Percentiles rank a stretch among this genome's conserved stretches.
Evolutionary conservation across 176 grass and related monocot genomes (phyloP).

Genomic region (Lolium rigidum): DNA sequence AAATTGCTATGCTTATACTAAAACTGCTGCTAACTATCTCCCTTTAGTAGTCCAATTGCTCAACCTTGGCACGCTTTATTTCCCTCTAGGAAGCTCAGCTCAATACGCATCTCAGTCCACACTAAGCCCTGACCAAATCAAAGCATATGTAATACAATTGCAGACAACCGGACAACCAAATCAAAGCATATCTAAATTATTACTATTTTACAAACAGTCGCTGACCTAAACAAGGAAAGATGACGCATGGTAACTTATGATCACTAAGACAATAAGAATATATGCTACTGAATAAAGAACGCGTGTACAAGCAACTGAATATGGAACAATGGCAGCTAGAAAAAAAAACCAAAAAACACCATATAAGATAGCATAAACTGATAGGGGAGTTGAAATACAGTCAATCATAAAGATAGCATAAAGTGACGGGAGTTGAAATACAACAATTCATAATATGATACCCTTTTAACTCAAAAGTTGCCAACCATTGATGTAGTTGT

Average conservation of each 20-base stretch:
- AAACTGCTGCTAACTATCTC: not conserved
- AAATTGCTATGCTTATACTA: not conserved
- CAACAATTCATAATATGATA: not conserved
- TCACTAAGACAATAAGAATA: conserved; percentile 2
- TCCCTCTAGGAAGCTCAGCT: not conserved
- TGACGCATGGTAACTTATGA: conserved; percentile 27
- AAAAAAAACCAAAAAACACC: conserved; percentile 5
- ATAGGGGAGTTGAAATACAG: conserved; percentile 7
- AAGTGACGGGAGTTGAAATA: conserved; percentile 8
- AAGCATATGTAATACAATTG: not conserved
- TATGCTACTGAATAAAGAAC: conserved; percentile 1
- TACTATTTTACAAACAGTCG: conserved; percentile 21
- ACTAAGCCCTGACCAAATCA: not conserved
- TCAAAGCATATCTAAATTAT: not conserved
- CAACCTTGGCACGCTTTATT: too few species aligned
- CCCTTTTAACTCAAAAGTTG: not conserved
- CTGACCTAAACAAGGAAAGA: conserved; percentile 32
- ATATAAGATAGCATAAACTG: not conserved
- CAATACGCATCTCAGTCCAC: not conserved
- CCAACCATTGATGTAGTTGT: not conserved
- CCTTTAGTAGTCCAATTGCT: not conserved
- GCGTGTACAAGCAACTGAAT: not conserved
- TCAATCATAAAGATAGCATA: not conserved
- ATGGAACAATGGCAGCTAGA: not conserved
- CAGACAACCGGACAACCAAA: not conserved